Percentiles rank a stretch among this genome's conserved stretches.
Conservation (phyloP, 176 grass and related monocot species). For the Oryza punctata region DNA sequence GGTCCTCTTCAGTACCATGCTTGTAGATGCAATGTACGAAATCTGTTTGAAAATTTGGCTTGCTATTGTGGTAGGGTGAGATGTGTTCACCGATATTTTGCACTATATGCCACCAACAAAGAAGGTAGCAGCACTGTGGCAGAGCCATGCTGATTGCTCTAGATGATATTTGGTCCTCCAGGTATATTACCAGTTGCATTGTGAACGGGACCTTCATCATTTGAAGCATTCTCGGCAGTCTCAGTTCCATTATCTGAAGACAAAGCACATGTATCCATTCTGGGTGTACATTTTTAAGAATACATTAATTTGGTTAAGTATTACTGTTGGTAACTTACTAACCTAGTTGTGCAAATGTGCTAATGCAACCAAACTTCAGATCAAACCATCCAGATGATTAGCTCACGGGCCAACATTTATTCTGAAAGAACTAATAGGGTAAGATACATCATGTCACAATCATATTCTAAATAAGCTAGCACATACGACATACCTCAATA, state of each 20-base stretch:
- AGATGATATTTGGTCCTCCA: slow-evolving; percentile 19
- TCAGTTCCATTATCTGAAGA: slow-evolving; percentile 39
- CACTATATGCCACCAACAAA: slow-evolving; percentile 60
- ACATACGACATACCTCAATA: too few species aligned
- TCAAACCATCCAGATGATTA: background rate
- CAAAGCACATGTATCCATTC: background rate
- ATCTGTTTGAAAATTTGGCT: slow-evolving; percentile 51
- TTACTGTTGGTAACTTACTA: background rate
- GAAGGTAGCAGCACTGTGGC: slow-evolving; percentile 40
- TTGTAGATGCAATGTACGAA: slow-evolving; percentile 46
- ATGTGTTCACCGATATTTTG: slow-evolving; percentile 45
- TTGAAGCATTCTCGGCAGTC: slow-evolving; percentile 35
- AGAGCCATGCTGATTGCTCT: slow-evolving; percentile 40
- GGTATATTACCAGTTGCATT: background rate
- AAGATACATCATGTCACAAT: too few species aligned
- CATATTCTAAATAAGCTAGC: too few species aligned
- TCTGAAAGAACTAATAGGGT: too few species aligned
- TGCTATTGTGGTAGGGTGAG: slow-evolving; percentile 30
- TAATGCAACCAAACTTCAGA: background rate
- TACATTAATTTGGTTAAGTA: background rate
- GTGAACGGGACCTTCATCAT: slow-evolving; percentile 14
- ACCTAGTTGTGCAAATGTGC: background rate
- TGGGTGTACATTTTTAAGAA: too few species aligned
- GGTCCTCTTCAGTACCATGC: slow-evolving; percentile 41
- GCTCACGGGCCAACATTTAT: background rate